phyloP scores from a whole-genome alignment of 2,329 filamentous ascomycete species.

The Lachnellula occidentalis region DNA sequence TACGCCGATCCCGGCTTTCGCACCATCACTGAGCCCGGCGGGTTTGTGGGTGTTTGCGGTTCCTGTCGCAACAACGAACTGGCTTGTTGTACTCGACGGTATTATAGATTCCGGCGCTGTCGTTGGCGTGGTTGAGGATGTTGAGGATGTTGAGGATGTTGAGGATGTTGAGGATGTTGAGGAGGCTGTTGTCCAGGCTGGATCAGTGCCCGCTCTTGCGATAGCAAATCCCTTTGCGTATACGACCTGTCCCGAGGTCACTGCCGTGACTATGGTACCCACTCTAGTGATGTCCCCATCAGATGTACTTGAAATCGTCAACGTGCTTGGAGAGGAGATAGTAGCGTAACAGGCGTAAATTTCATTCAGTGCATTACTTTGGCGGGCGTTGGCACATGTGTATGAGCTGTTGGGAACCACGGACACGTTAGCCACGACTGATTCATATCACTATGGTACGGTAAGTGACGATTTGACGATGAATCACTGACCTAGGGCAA shows the following conservation, averaged over 20 bases:
- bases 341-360: neutral
- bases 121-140: neutral
- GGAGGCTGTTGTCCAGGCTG: neutral
- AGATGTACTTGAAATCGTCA: neutral
- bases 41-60: neutral
- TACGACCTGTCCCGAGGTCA: neutral
- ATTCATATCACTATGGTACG: neutral
- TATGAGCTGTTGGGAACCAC: neutral
- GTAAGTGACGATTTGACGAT: neutral
- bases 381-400: neutral
- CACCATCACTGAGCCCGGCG: neutral
- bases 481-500: neutral
- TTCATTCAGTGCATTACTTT: neutral
- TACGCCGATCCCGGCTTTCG: neutral
- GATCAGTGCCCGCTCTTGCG: neutral
- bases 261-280: neutral
- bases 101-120: neutral
- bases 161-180: too few relatives aligned
- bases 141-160: too few relatives aligned
- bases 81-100: neutral
- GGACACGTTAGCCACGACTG: neutral
- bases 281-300: neutral
- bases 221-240: neutral
- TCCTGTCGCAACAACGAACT: neutral
- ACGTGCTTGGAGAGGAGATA: neutral